Evolutionary conservation across 2,329 filamentous ascomycete genomes (phyloP).

Genomic region (Diaporthe humulicola): DNA sequence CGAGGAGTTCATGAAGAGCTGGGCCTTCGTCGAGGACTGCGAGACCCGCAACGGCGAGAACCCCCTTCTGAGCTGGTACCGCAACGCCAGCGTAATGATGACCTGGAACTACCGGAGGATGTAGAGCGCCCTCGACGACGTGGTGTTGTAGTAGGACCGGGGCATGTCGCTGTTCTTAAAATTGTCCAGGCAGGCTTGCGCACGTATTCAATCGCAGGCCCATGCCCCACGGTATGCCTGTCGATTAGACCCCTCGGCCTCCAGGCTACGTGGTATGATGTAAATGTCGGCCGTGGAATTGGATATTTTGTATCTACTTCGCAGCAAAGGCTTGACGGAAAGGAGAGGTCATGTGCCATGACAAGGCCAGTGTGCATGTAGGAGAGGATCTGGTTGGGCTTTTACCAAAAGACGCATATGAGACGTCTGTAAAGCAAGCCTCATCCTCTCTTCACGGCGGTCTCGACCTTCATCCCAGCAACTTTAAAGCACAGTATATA

Average conservation of each 20-base stretch:
- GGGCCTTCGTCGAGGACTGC: constrained; percentile 93
- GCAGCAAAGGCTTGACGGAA: too few species aligned
- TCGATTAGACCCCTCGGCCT: too few species aligned
- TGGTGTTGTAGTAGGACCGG: neutral
- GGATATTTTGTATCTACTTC: too few species aligned
- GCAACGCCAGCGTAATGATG: constrained; percentile 93
- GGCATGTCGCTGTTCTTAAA: neutral
- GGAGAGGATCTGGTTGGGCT: neutral
- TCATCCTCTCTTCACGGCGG: neutral
- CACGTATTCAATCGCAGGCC: neutral
- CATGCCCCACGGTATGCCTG: too few species aligned
- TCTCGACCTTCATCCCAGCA: neutral
- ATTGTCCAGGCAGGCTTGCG: neutral
- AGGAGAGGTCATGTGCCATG: neutral
- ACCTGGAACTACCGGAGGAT: constrained; percentile 59
- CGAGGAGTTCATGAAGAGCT: constrained; percentile 89
- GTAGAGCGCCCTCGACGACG: neutral
- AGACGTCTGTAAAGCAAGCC: neutral
- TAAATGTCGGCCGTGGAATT: neutral
- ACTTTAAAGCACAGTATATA: neutral
- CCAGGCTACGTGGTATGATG: neutral
- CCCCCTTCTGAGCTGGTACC: constrained; percentile 91
- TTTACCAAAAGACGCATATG: neutral
- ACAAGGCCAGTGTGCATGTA: too few species aligned
- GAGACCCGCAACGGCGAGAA: constrained; percentile 93